Base-by-base conservation (phyloP, 805 yeast species). In the Dipodascus geniculatus region DNA sequence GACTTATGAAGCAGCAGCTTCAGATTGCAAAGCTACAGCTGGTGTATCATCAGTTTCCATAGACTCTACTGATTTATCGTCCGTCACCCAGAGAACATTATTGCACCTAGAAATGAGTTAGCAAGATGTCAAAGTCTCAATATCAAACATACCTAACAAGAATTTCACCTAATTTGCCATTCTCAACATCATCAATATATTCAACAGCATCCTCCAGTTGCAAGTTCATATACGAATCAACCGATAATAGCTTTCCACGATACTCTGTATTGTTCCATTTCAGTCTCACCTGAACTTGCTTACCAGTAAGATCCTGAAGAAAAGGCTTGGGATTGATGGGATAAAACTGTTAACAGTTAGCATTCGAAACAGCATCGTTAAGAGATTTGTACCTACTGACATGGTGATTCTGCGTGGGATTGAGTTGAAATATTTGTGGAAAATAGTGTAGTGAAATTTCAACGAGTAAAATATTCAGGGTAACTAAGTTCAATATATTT, bases 211-310 rank as follows among this genome's bases (percentile, higher is more conserved):
- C 77, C 35, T 78, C 83, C 44, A 90, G 68, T 63, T 86, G 89
- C 33, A 93, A 58, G 62, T 93, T 93, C 91, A 93, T 91, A 70
- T 93, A 93, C 61, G 87, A 86, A 65, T 93, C 99, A 22, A 87
- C 84, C 1, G 96, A 81, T 2, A 82, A 69, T 48, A 93, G 74
- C 20, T 68, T 77, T 0, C 99, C 99, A 55, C 73, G 78, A 68
- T 93, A 93, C 66, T 89, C 95, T 9, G 96, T 85, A 58, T 79
- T 79, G 63, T 89, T 91, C 84, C 96, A 93, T 66, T 93, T 93
- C 57, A 93, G 76, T 54, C 89, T 79, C 20, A 93, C 91, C 11
- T 82, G 71, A 11, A 91, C 89, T 33, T 71, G 74, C 55, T 82
- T 76, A 54, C 83, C 82, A n/a, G 85, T 74, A 48, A 93, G 77